These are phyloP conservation scores for Blastocystis sp. DNA, from an alignment of 352 stramenopile genomes.

Conservation along the genomic window DNA sequence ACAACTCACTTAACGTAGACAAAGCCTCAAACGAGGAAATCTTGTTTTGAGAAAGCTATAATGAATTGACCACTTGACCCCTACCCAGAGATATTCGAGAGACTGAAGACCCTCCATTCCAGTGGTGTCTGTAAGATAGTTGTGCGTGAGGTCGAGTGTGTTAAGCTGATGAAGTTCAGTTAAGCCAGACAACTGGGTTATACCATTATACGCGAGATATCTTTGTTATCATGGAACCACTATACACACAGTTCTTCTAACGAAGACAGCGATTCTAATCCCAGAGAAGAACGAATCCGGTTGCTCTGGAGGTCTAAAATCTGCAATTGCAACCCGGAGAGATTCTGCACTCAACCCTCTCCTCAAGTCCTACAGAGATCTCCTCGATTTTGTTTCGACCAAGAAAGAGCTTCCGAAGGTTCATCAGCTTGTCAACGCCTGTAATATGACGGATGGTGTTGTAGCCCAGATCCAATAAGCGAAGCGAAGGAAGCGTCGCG, in stretches of 20 bases:
- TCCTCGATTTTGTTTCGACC: conserved; percentile 57
- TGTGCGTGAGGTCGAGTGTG: conserved; percentile 48
- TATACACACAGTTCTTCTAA: conserved; percentile 14
- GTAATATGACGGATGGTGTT: conserved; percentile 51
- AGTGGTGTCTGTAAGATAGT: not conserved
- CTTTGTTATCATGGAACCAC: not conserved
- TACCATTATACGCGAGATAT: conserved; percentile 57
- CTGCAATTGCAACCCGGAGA: not conserved
- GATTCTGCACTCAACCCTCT: not conserved
- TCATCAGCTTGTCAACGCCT: not conserved
- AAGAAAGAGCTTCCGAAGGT: conserved; percentile 15
- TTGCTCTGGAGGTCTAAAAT: conserved; percentile 55
- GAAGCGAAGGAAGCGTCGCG: not conserved
- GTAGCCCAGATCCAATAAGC: conserved; percentile 51
- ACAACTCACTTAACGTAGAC: not conserved
- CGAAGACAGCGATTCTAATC: not conserved
- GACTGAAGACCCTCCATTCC: conserved; percentile 5
- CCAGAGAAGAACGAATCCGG: conserved; percentile 6
- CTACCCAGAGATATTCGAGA: conserved; percentile 54
- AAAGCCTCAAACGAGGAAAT: not conserved
- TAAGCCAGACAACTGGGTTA: not conserved
- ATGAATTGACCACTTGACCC: not conserved
- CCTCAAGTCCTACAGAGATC: not conserved
- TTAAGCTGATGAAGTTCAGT: not conserved
- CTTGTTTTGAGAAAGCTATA: conserved; percentile 36